A percentile compares a stretch with the other conserved stretches of the same genome.
Evolutionary conservation across 2,329 filamentous ascomycete species (phyloP).

Genomic region (Fulvia fulva): DNA sequence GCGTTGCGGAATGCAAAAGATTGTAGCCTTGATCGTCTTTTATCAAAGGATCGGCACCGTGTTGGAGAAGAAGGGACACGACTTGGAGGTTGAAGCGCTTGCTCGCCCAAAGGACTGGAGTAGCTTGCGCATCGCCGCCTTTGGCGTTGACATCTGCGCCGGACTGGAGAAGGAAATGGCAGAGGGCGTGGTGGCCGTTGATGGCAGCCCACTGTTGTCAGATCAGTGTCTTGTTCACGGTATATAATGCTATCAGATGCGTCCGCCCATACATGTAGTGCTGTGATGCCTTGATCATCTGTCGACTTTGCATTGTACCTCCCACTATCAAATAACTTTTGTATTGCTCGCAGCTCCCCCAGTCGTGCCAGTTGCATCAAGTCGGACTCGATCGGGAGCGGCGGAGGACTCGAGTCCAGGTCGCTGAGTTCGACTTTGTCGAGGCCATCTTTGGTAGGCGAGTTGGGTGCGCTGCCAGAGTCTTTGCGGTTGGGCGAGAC

Average conservation of each 20-base stretch:
- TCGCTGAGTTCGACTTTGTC: constrained; percentile 36
- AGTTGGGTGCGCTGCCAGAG: constrained; percentile 22
- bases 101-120: constrained; percentile 92
- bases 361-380: constrained; percentile 93
- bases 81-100: constrained; percentile 96
- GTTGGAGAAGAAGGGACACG: constrained; percentile 83
- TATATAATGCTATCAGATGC: constrained; percentile 9
- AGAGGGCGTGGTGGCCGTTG: constrained; percentile 97
- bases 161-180: constrained; percentile 82
- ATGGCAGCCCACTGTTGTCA: constrained; percentile 85
- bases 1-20: constrained; percentile 91
- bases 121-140: constrained; percentile 91
- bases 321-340: constrained; percentile 80
- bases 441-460: constrained; percentile 31
- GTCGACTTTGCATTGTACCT: constrained; percentile 77
- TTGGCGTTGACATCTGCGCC: constrained; percentile 92
- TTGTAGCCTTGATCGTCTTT: constrained; percentile 97
- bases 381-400: constrained; percentile 63
- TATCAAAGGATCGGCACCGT: constrained; percentile 87
- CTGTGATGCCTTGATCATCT: constrained; percentile 92
- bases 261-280: constrained; percentile 68
- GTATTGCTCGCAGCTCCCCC: constrained; percentile 80
- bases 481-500: constrained; percentile 15
- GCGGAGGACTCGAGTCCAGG: constrained; percentile 33
- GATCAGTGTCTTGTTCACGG: constrained; percentile 18